Percentiles rank a stretch among this genome's conserved stretches.
Conservation (phyloP, 257 asterid genomes). For the Oldenlandia corymbosa region DNA sequence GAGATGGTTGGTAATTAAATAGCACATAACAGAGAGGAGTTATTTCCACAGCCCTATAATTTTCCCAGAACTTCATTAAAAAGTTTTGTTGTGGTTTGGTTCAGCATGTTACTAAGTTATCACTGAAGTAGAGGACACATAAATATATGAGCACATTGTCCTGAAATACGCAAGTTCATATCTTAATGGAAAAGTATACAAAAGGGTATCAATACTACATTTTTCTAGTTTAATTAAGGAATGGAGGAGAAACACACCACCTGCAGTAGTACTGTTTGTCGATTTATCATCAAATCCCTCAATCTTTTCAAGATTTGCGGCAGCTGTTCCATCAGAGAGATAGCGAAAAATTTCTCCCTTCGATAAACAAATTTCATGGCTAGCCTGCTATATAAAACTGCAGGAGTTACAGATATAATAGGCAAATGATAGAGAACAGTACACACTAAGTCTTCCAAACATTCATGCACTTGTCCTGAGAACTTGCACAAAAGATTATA, state of each 20-base stretch:
- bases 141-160: neutral
- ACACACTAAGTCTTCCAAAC: neutral
- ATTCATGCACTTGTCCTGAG: neutral
- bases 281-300: conserved; percentile 37
- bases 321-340: conserved; percentile 71
- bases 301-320: conserved; percentile 51
- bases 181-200: neutral
- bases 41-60: neutral
- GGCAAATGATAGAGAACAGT: neutral
- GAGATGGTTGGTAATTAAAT: neutral
- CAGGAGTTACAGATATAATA: neutral
- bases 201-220: neutral
- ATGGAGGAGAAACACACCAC: conserved; percentile 32
- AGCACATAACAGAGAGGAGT: neutral
- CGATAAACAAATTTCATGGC: conserved; percentile 60
- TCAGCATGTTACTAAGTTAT: neutral
- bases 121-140: neutral
- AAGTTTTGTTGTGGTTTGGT: neutral
- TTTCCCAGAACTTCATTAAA: neutral
- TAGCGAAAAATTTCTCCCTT: conserved; percentile 42
- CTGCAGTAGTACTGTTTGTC: conserved; percentile 20
- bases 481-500: neutral
- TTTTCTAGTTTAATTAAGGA: no score
- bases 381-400: conserved; percentile 48
- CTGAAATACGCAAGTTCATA: neutral